Percentiles rank a stretch among this genome's conserved stretches.
These are phyloP conservation scores for Cladosporium sp. DNA, from an alignment of 2,329 filamentous ascomycete genomes.

Conservation along the genomic window DNA sequence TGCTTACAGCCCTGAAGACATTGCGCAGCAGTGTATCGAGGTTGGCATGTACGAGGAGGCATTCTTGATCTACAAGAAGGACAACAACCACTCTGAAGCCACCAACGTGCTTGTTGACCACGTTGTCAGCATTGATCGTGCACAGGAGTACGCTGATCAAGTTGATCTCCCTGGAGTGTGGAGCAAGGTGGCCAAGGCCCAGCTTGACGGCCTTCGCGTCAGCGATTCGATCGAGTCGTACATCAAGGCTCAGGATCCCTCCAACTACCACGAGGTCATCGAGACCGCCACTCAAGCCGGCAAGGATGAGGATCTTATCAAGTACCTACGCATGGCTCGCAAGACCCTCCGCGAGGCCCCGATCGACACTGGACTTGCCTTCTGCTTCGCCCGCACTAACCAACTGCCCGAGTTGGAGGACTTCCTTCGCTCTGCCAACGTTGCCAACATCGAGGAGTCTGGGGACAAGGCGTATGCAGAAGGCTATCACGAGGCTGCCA, in stretches of 20 bases:
- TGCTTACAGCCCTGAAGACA: slow-evolving; percentile 87
- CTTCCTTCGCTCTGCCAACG: slow-evolving; percentile 89
- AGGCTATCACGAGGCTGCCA: slow-evolving; percentile 90
- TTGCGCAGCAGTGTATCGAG: slow-evolving; percentile 88
- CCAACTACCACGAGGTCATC: slow-evolving; percentile 93
- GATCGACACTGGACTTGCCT: slow-evolving; percentile 91
- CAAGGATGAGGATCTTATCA: slow-evolving; percentile 97
- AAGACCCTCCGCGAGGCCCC: slow-evolving; percentile 93
- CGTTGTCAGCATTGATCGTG: slow-evolving; percentile 95
- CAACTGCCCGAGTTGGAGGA: slow-evolving; percentile 93
- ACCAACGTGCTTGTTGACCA: slow-evolving; percentile 93
- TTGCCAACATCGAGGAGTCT: slow-evolving; percentile 92
- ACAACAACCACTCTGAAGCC: slow-evolving; percentile 81
- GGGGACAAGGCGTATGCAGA: slow-evolving; percentile 98
- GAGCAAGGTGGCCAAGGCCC: slow-evolving; percentile 97
- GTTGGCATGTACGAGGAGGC: slow-evolving; percentile 95
- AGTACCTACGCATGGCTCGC: slow-evolving; percentile 93
- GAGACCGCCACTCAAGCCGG: slow-evolving; percentile 92
- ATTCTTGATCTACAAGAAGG: slow-evolving; percentile 98
- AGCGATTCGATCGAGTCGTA: slow-evolving; percentile 94
- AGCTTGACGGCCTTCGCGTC: slow-evolving; percentile 91
- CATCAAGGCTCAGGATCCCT: slow-evolving; percentile 89
- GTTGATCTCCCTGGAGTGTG: slow-evolving; percentile 94
- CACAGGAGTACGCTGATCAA: slow-evolving; percentile 91
- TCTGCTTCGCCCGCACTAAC: slow-evolving; percentile 88